Conservation (phyloP, 768 basidiomycete species). For the Rhodotorula kratochvilovae region DNA sequence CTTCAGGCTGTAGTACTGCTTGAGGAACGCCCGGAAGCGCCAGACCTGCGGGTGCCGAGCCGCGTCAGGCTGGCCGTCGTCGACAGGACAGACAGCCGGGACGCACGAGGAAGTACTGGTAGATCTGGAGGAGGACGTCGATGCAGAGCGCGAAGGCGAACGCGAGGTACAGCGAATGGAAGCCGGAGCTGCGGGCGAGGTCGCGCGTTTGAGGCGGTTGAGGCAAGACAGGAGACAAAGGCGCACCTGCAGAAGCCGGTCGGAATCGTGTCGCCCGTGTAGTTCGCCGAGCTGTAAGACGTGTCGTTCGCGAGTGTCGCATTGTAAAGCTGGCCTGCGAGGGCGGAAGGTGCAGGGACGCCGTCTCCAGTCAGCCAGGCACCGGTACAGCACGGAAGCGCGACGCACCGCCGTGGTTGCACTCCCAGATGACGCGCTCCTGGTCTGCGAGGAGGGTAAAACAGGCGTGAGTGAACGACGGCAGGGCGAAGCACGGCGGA, state of each 20-base stretch:
- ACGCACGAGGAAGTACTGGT: constrained; percentile 18
- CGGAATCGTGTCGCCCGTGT: constrained; percentile 6
- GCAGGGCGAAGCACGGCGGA: too few species aligned
- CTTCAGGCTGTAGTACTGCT: constrained; percentile 13
- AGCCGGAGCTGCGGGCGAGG: constrained; percentile 20
- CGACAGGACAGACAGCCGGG: too few species aligned
- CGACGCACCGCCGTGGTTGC: constrained; percentile 16
- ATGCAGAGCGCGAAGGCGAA: constrained; percentile 25
- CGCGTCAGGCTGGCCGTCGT: neutral
- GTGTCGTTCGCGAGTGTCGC: constrained; percentile 10
- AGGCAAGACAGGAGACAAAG: too few species aligned
- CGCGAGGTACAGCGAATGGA: constrained; percentile 32
- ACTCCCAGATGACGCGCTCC: constrained; percentile 33
- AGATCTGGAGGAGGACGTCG: constrained; percentile 25
- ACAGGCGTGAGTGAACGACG: too few species aligned
- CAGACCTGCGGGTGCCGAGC: neutral
- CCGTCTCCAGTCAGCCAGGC: too few species aligned
- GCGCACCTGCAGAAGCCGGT: constrained; percentile 17
- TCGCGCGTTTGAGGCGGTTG: too few species aligned
- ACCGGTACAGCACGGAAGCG: too few species aligned
- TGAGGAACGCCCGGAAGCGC: constrained; percentile 27
- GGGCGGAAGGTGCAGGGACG: too few species aligned
- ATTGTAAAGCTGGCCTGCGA: constrained; percentile 20
- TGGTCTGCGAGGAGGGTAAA: constrained; percentile 8
- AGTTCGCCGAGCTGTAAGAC: neutral